Base-by-base conservation (phyloP, 2,329 filamentous ascomycete genomes). In the Dryadomyces quercus-mongolicae region DNA sequence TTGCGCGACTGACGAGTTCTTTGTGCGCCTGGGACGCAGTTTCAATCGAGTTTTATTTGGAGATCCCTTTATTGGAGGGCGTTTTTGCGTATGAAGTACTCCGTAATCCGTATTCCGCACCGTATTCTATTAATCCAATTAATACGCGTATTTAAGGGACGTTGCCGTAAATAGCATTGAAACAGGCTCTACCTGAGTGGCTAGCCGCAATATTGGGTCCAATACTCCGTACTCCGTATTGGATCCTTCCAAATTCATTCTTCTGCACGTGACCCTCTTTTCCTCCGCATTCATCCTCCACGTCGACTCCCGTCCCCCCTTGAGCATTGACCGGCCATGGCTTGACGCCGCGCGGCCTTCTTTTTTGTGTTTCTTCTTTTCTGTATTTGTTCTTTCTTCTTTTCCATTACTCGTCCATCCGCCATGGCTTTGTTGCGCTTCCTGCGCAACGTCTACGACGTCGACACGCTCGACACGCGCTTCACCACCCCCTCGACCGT, bases 401-500 rank as follows among this genome's bases (percentile, higher is more conserved):
- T 25, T 25, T 36, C 22, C 21, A 12, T 34, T 13, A 6, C 9
- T 45, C n/a, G 21, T 20, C 20, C 34, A 5, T 20, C 49, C 40
- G 54, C 51, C 43, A 62, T 62, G 60, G 60, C 60, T 36, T 56
- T 60, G 43, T 48, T 65, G 20, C 76, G 74, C 7, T 80, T 78
- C 50, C 64, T 84, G 1, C 70, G 77, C 58, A 74, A 77, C 5
- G 70, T 83, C 52, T 71, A 74, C 60, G 68, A 70, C 51, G 69
- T 77, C 51, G 67, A 67, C 56, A 65, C 77, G 20, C 70, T 73
- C 21, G 63, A 75, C 52, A 71, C 76, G 0, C 70, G 69, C 54
- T 79, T 80, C 60, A 70, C 84, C 31, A 84, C 77, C 52, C 77
- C 88, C 12, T 81, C 89, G 36, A 80, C 76, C 25, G 81, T 81